phyloP scores from a whole-genome alignment of 2,329 filamentous ascomycete species.

The Myriosclerotinia curreyana region DNA sequence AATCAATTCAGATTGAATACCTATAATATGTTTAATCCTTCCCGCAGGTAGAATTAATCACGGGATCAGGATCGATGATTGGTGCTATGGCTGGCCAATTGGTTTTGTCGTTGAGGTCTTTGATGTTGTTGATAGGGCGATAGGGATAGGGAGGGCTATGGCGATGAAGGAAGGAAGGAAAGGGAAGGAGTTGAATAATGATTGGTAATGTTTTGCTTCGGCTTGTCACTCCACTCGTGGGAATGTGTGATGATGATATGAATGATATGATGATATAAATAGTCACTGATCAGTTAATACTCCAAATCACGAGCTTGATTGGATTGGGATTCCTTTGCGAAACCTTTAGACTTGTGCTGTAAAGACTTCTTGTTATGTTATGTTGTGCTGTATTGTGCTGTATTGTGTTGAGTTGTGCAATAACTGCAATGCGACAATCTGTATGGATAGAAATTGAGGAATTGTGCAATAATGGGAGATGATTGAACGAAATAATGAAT shows the following conservation, averaged over 20 bases:
- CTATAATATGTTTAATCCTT: constrained; percentile 28
- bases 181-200: constrained; percentile 24
- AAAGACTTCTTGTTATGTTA: background rate
- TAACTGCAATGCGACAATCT: constrained; percentile 9
- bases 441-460: background rate
- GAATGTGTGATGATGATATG: too few species aligned
- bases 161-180: too few species aligned
- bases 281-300: too few species aligned
- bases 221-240: too few species aligned
- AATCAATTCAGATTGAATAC: constrained; percentile 23
- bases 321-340: constrained; percentile 10
- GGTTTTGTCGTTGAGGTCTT: constrained; percentile 31
- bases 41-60: constrained; percentile 38
- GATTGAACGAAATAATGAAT: too few species aligned
- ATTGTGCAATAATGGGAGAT: too few species aligned
- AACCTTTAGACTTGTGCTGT: constrained; percentile 1
- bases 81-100: constrained; percentile 36
- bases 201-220: constrained; percentile 30
- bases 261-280: too few species aligned
- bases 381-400: too few species aligned
- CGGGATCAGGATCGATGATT: constrained; percentile 30
- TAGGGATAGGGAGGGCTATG: too few species aligned
- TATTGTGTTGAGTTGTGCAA: too few species aligned
- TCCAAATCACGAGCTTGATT: constrained; percentile 5
- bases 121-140: constrained; percentile 37